Evolutionary conservation across 2,329 filamentous ascomycete species (phyloP), one percentile per base, ranked within the genome.

Genomic region (Leptographium galeiforme): DNA sequence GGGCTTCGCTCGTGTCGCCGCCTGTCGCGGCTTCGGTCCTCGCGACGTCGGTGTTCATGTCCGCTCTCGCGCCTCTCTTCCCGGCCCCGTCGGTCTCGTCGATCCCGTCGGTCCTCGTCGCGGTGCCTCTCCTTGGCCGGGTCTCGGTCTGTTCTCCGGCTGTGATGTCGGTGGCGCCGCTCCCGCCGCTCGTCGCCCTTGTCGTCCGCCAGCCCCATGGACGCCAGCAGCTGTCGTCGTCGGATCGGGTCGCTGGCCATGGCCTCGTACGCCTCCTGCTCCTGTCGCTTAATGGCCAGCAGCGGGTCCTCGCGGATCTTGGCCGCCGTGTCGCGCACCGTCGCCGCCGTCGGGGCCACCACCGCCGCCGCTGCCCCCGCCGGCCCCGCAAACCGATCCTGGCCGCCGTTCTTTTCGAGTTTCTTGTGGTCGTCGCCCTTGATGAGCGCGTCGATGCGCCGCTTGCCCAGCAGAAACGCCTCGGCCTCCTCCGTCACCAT

Each of bases 291-390:
- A 66, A 98, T 96, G 30, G 90, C 88, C 38, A 97, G 72, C 62
- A 98, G 75, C 0, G 93, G 93, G 64, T 98, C 93, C 59, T 94
- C 87, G 58, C 89, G 77, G 48, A 97, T 83, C 71, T 98, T 98
- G 48, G 81, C 70, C 34, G 88, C 85, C 0, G 84, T 89, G 66
- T 98, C 93, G 58, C 87, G 77, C 16, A 82, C 74, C 4, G 79
- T 86, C 50, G 82, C 61, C 0, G 38, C 7, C 41, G 38, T 11
- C 13, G 46, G 11, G 7, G 8, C 6, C 25, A 13, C 19, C 12
- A 36, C 48, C 2, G 13, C 36, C 7, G 19, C 39, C 7, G 14
- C 36, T 4, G 38, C 25, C 8, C 14, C 43, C 5, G 43, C n/a
- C 1, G 54, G 36, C 2, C 81, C 78, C 72, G 85, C 66, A 63